These are phyloP conservation scores for Trametes gibbosa DNA, from an alignment of 768 basidiomycete species.

Conservation along the genomic window DNA sequence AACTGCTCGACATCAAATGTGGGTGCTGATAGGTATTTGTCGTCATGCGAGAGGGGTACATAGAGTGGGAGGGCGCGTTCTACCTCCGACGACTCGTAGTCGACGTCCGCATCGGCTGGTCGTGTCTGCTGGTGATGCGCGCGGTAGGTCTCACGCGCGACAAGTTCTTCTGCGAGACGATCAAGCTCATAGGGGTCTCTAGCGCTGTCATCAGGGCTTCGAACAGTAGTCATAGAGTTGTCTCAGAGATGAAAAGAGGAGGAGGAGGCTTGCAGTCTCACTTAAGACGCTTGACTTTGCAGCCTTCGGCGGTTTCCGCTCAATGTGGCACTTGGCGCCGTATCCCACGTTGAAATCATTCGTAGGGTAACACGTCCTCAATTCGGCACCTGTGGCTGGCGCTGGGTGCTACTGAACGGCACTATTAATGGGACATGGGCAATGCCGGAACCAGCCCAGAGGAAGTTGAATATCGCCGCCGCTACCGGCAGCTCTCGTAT, in stretches of 20 bases:
- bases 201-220: constrained; percentile 13
- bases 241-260: no score
- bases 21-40: constrained; percentile 65
- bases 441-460: no score
- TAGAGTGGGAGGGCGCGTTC: constrained; percentile 57
- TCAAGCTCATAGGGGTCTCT: constrained; percentile 66
- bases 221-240: constrained; percentile 12
- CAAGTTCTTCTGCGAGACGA: constrained; percentile 69
- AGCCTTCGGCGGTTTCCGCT: no score
- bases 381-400: no score
- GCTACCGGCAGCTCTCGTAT: no score
- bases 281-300: no score
- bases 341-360: no score
- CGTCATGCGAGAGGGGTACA: constrained; percentile 75
- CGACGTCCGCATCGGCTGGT: neutral
- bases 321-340: no score
- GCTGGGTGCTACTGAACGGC: no score
- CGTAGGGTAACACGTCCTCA: no score
- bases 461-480: no score
- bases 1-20: constrained; percentile 84
- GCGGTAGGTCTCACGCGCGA: constrained; percentile 12
- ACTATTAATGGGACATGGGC: no score
- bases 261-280: neutral
- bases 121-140: neutral
- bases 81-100: constrained; percentile 12